Percentiles rank a stretch among this genome's conserved stretches.
phyloP scores from a whole-genome alignment of 768 basidiomycete species.

The Plicaturopsis crispa region DNA sequence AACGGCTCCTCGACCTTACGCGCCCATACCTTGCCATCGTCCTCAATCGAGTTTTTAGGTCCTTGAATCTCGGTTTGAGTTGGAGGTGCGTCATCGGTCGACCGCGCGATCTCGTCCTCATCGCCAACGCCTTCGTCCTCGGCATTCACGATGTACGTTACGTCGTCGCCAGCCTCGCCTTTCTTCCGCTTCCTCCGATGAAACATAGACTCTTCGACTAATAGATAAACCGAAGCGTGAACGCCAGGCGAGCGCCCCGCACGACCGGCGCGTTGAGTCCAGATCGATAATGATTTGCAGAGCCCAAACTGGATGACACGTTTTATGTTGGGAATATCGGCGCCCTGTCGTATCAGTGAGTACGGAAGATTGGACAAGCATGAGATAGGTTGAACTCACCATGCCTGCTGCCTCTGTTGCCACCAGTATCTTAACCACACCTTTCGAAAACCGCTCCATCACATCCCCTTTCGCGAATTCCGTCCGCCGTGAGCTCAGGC shows the following conservation, averaged over 20 bases:
- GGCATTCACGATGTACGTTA: not conserved
- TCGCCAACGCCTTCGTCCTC: not conserved
- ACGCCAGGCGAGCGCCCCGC: conserved; percentile 15
- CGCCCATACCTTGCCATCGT: conserved; percentile 13
- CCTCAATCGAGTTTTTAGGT: too few species aligned
- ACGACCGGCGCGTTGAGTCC: conserved; percentile 24
- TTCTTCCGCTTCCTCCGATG: conserved; percentile 12
- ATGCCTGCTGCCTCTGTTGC: conserved; percentile 30
- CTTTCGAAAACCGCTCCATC: conserved; percentile 17
- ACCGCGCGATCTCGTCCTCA: conserved; percentile 2
- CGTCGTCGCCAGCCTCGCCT: not conserved
- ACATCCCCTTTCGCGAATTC: conserved; percentile 12
- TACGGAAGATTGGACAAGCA: not conserved
- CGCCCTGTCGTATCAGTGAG: conserved; percentile 15
- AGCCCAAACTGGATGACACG: conserved; percentile 27
- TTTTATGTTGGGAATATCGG: conserved; percentile 28
- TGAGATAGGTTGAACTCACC: conserved; percentile 16
- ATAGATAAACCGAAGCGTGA: conserved; percentile 18
- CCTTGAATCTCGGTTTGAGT: too few species aligned
- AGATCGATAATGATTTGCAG: conserved; percentile 21
- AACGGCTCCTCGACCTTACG: conserved; percentile 25
- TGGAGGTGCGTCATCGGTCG: too few species aligned
- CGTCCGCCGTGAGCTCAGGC: conserved; percentile 17
- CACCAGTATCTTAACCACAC: conserved; percentile 17
- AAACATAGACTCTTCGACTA: conserved; percentile 22